Conservation (phyloP, 208 protist genomes). For the Novymonas esmeraldas region DNA sequence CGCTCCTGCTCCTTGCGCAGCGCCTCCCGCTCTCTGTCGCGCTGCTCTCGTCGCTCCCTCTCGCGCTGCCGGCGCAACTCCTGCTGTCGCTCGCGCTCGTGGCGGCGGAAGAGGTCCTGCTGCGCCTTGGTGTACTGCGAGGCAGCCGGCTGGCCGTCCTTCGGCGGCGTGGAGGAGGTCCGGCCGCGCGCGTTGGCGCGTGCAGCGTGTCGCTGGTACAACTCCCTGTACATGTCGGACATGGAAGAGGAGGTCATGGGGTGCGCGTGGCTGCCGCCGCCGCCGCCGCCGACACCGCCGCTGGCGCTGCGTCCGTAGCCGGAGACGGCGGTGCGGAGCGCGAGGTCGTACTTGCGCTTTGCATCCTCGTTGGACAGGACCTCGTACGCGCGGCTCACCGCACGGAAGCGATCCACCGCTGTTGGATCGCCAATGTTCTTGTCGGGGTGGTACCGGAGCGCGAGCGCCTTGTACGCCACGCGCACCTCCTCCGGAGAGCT, state of each 20-base stretch:
- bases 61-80: slow-evolving; percentile 49
- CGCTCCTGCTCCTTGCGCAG: slow-evolving; percentile 53
- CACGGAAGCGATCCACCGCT: slow-evolving; percentile 85
- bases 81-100: slow-evolving; percentile 68
- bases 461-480: slow-evolving; percentile 92
- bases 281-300: slow-evolving; percentile 1
- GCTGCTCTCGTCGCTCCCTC: slow-evolving; percentile 46
- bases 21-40: slow-evolving; percentile 52
- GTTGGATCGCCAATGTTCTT: slow-evolving; percentile 88
- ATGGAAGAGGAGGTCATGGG: slow-evolving; percentile 23
- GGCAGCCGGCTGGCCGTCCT: background rate
- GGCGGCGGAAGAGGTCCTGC: slow-evolving; percentile 60
- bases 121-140: slow-evolving; percentile 72
- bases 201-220: slow-evolving; percentile 31
- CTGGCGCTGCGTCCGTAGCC: slow-evolving; percentile 5
- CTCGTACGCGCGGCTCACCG: slow-evolving; percentile 96
- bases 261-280: slow-evolving; percentile 34
- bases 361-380: slow-evolving; percentile 94
- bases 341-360: slow-evolving; percentile 95
- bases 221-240: slow-evolving; percentile 39
- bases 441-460: slow-evolving; percentile 96
- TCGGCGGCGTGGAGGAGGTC: slow-evolving; percentile 11
- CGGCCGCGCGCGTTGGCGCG: slow-evolving; percentile 10
- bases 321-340: slow-evolving; percentile 58
- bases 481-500: slow-evolving; percentile 90